Conservation (phyloP, 2,329 filamentous ascomycete genomes). For the Xylaria arbuscula region DNA sequence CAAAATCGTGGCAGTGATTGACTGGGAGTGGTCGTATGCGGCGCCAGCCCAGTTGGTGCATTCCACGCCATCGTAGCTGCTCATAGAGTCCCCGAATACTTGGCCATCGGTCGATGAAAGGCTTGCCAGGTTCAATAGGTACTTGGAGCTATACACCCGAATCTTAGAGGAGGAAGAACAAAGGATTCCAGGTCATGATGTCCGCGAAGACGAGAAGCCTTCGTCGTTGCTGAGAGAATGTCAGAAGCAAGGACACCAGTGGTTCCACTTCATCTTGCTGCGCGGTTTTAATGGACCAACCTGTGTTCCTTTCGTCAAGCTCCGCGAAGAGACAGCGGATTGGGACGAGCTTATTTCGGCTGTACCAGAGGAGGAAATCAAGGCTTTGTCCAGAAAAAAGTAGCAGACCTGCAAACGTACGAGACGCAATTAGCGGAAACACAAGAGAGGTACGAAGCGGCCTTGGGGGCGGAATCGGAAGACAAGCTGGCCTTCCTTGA, state of each 20-base stretch:
- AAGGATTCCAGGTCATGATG: conserved; percentile 5
- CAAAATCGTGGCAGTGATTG: conserved; percentile 22
- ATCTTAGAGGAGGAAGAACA: conserved; percentile 24
- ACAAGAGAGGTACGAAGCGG: conserved; percentile 18
- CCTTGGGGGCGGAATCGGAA: conserved; percentile 3
- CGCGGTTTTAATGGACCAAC: conserved; percentile 25
- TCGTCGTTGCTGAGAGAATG: conserved; percentile 18
- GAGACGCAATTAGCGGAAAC: conserved; percentile 20
- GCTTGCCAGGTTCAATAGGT: conserved; percentile 21
- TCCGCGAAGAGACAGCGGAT: conserved; percentile 25
- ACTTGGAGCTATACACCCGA: conserved; percentile 20
- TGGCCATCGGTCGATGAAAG: conserved; percentile 23
- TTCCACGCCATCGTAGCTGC: conserved; percentile 20
- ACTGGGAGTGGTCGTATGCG: conserved; percentile 29
- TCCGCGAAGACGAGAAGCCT: conserved; percentile 21
- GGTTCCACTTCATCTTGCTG: conserved; percentile 32
- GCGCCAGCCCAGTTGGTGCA: conserved; percentile 20
- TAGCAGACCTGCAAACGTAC: conserved; percentile 14
- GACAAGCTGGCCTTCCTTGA: conserved; percentile 18
- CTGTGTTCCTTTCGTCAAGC: conserved; percentile 28
- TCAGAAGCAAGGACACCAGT: conserved; percentile 15
- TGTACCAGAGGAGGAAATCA: conserved; percentile 18
- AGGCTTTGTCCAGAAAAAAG: conserved; percentile 23
- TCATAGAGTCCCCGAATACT: conserved; percentile 22
- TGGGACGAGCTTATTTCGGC: conserved; percentile 30